phyloP scores from a whole-genome alignment of 192 early-diverging fungal species.

The Linnemannia exigua region DNA sequence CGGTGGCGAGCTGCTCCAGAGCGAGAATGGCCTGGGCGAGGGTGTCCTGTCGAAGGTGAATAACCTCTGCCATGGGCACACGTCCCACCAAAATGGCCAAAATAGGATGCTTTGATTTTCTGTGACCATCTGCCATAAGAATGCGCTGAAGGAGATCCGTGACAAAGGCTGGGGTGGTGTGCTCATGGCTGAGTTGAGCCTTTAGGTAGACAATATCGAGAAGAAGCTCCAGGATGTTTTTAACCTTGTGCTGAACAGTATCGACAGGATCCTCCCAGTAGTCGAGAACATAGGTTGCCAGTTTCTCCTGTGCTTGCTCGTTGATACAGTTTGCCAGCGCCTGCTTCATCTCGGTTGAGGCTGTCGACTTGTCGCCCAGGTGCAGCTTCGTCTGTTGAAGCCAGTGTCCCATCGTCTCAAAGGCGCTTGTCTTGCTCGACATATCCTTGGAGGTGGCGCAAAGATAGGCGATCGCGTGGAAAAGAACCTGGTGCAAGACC shows the following conservation, averaged over 20 bases:
- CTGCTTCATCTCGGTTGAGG: constrained; percentile 34
- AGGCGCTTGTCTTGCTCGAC: constrained; percentile 76
- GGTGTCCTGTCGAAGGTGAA: constrained; percentile 72
- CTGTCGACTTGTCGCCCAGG: constrained; percentile 24
- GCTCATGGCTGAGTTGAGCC: constrained; percentile 24
- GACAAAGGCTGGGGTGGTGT: constrained; percentile 58
- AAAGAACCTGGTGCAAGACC: constrained; percentile 71
- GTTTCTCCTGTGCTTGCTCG: constrained; percentile 61
- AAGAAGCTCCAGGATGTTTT: constrained; percentile 77
- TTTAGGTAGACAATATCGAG: constrained; percentile 72
- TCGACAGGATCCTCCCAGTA: constrained; percentile 93
- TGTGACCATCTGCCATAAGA: constrained; percentile 82
- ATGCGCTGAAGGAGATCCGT: constrained; percentile 74
- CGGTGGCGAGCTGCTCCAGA: constrained; percentile 51
- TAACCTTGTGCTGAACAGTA: constrained; percentile 80
- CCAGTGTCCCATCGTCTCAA: constrained; percentile 83
- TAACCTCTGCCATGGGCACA: constrained; percentile 66
- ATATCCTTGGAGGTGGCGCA: constrained; percentile 76
- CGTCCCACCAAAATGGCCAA: constrained; percentile 72
- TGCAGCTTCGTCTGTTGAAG: constrained; percentile 67
- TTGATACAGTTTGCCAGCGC: constrained; percentile 41
- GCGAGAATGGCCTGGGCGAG: constrained; percentile 64
- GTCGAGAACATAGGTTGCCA: constrained; percentile 82
- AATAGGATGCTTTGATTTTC: constrained; percentile 88
- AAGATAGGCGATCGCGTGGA: constrained; percentile 71